Percentiles rank a stretch among this genome's conserved stretches.
Evolutionary conservation across 805 yeast species (phyloP).

Genomic region (Priceomyces haplophilus): DNA sequence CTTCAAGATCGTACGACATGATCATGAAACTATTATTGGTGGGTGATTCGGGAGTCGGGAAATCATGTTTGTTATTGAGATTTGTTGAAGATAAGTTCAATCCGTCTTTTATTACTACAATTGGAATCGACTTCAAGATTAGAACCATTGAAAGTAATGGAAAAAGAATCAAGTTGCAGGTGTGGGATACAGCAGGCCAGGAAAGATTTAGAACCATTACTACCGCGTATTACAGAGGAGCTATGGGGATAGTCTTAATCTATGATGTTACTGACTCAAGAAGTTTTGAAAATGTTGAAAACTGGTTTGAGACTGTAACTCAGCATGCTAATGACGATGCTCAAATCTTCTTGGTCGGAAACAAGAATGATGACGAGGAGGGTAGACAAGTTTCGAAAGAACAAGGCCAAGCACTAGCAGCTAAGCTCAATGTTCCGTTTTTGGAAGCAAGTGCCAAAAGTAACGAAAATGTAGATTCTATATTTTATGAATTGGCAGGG

Average conservation of each 20-base stretch:
- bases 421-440: constrained; percentile 83
- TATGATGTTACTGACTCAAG: constrained; percentile 87
- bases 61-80: constrained; percentile 84
- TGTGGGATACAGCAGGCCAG: constrained; percentile 98
- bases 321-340: constrained; percentile 97
- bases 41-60: constrained; percentile 90
- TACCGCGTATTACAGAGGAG: constrained; percentile 88
- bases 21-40: constrained; percentile 89
- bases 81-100: constrained; percentile 96
- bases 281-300: constrained; percentile 87
- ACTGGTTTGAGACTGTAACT: constrained; percentile 93
- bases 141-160: constrained; percentile 94
- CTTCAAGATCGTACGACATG: constrained; percentile 78
- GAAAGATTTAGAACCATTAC: constrained; percentile 93
- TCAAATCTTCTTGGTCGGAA: constrained; percentile 89
- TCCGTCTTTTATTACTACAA: constrained; percentile 94
- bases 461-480: constrained; percentile 85
- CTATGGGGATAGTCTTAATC: constrained; percentile 81
- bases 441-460: constrained; percentile 96
- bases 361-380: constrained; percentile 88
- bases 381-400: constrained; percentile 83
- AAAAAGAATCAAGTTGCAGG: constrained; percentile 87
- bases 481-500: constrained; percentile 85
- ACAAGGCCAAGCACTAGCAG: constrained; percentile 87
- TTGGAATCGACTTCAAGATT: constrained; percentile 97